Base-by-base conservation (phyloP, 2,329 filamentous ascomycete species). In the Aspergillus sp. region DNA sequence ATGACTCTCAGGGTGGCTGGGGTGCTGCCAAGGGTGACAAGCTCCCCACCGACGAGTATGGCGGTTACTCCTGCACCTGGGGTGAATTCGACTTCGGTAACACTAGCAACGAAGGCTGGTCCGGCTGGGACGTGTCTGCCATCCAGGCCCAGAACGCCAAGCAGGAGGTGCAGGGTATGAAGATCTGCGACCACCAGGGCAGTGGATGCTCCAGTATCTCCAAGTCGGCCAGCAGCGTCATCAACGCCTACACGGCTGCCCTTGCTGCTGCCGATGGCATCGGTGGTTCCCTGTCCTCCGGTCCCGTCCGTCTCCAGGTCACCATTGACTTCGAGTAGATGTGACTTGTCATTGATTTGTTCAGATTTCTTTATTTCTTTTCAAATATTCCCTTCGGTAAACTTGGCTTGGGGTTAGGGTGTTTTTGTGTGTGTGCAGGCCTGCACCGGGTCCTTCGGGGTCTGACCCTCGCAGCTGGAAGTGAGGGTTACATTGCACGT, bases 111-210 rank as follows among this genome's bases (percentile, higher is more conserved):
- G 39, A 68, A 36, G 64, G 64, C 55, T 76, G 66, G 69, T 73
- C 73, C 59, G 71, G 73, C 63, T 78, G 73, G 69, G 76, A 79
- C 53, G 76, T 78, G n/a, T 79, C 76, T 50, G 71, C 69, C 58
- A 78, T 79, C 60, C 66, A 72, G 57, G 74, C 73, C 30, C 60
- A 76, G 67, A 54, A 61, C 23, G 65, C 70, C 59, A 57, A 61
- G 15, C 15, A 67, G 38, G 60, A 68, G 1, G 64, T 77, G 52
- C 69, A 75, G 66, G 76, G 76, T 54, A 76, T 78, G 74, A 67
- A 68, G 59, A 76, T 78, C 55, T 77, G 73, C 60, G 63, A 68
- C 55, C 67, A 69, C 64, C 17, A 28, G 15, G 67, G 67, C 36
- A 51, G 57, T 5, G 56, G 60, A 53, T 77, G 75, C 70, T 78